These are phyloP conservation scores for Thielaviopsis populi DNA, from an alignment of 2,329 filamentous ascomycete species.

Conservation along the genomic window DNA sequence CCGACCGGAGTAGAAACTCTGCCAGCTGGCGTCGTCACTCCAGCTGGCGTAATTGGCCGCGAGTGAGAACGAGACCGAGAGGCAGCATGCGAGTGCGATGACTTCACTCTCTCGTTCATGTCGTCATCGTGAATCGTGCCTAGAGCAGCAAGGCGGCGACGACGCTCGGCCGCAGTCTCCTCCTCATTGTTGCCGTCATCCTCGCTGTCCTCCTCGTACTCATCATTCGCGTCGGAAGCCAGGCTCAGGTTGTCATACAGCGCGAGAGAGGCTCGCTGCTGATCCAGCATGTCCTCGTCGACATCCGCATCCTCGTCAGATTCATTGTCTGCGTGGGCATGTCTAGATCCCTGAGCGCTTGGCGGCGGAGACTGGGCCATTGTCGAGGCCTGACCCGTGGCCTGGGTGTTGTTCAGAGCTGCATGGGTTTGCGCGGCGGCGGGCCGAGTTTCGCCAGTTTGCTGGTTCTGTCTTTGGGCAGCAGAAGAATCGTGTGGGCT, in stretches of 20 bases:
- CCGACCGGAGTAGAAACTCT: slow-evolving; percentile 29
- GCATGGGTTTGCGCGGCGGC: not conserved
- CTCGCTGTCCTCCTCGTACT: slow-evolving; percentile 41
- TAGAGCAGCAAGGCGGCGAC: slow-evolving; percentile 58
- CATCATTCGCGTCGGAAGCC: not conserved
- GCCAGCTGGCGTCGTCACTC: slow-evolving; percentile 27
- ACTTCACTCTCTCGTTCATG: slow-evolving; percentile 53
- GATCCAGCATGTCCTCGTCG: not conserved
- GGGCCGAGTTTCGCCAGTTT: not conserved
- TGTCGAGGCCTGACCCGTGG: not conserved
- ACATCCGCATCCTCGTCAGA: slow-evolving; percentile 5
- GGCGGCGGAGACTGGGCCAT: not conserved
- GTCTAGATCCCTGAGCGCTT: not conserved
- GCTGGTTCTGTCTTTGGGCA: not conserved
- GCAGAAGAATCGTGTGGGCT: not conserved
- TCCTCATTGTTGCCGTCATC: slow-evolving; percentile 32
- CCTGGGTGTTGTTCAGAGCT: not conserved
- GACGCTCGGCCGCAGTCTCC: slow-evolving; percentile 61
- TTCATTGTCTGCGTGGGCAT: not conserved
- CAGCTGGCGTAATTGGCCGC: slow-evolving; percentile 29
- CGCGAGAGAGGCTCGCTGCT: not conserved
- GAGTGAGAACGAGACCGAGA: slow-evolving; percentile 48
- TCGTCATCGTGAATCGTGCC: slow-evolving; percentile 37
- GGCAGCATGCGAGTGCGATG: slow-evolving; percentile 39
- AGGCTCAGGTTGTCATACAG: slow-evolving; percentile 2